Conservation (phyloP, 2,329 filamentous ascomycete genomes). For the Stachybotrys chlorohalonatus region DNA sequence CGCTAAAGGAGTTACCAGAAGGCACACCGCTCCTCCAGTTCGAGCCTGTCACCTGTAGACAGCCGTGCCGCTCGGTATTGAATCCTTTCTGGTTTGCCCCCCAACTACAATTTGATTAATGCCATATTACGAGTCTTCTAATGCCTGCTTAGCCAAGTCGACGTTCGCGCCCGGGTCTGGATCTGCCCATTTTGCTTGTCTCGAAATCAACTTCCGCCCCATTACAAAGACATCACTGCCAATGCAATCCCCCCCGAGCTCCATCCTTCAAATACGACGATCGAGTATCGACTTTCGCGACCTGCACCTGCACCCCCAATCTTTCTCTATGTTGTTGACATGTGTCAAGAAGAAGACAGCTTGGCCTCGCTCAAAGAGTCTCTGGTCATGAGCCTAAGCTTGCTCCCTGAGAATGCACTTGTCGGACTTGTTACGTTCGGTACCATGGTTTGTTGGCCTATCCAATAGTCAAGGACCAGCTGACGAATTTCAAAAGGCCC, state of each 20-base stretch:
- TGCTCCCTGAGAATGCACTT: constrained; percentile 71
- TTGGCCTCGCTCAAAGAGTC: constrained; percentile 77
- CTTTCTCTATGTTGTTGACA: constrained; percentile 81
- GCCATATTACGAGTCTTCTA: constrained; percentile 8
- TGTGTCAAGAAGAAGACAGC: constrained; percentile 82
- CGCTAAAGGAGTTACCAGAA: constrained; percentile 87
- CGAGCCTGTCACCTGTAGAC: constrained; percentile 94
- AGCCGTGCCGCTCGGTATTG: constrained; percentile 87
- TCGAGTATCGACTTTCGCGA: constrained; percentile 74
- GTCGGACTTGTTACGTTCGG: constrained; percentile 82
- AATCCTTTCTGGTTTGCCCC: constrained; percentile 81
- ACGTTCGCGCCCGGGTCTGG: constrained; percentile 76
- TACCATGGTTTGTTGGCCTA: constrained; percentile 62
- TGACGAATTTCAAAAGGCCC: constrained; percentile 46
- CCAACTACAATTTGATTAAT: neutral
- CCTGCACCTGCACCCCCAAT: constrained; percentile 81
- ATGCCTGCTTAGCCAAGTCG: constrained; percentile 55
- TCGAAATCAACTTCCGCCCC: constrained; percentile 70
- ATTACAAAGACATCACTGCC: constrained; percentile 84
- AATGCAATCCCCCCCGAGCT: constrained; percentile 77
- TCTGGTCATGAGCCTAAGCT: constrained; percentile 74
- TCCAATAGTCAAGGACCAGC: neutral
- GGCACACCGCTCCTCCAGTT: constrained; percentile 77
- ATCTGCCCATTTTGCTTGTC: constrained; percentile 85
- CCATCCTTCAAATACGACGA: constrained; percentile 76